Conservation (phyloP, 176 grass and related monocot species). For the Avena sativa region DNA sequence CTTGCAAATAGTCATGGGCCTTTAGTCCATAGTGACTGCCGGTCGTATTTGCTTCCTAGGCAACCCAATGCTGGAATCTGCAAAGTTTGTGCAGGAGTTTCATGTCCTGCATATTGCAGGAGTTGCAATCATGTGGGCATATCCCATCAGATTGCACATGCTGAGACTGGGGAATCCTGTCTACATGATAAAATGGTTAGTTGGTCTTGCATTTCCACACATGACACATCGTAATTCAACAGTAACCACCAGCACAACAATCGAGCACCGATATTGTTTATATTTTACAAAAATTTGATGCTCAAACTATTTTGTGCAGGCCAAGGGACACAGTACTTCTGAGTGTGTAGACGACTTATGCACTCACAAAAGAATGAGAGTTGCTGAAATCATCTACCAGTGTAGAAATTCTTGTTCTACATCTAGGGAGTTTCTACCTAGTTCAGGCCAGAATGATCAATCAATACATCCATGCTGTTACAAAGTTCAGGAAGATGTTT, state of each 20-base stretch:
- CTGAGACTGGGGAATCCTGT: conserved; percentile 37
- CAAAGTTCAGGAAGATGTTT: conserved; percentile 54
- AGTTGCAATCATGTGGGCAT: conserved; percentile 26
- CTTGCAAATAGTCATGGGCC: conserved; percentile 34
- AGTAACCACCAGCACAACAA: neutral
- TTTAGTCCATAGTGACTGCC: conserved; percentile 49
- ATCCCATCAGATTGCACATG: conserved; percentile 46
- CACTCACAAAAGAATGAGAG: conserved; percentile 54
- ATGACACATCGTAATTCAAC: conserved; percentile 10
- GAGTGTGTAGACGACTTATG: conserved; percentile 53
- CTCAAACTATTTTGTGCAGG: conserved; percentile 60
- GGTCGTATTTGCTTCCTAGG: conserved; percentile 14
- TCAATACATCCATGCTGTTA: conserved; percentile 57
- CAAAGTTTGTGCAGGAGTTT: conserved; percentile 42
- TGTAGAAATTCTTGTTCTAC: conserved; percentile 66
- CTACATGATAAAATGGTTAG: conserved; percentile 49
- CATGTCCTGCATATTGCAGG: conserved; percentile 51
- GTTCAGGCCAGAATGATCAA: conserved; percentile 57
- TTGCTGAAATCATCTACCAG: conserved; percentile 48
- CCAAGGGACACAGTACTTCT: conserved; percentile 49
- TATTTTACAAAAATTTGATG: neutral
- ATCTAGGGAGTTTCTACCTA: conserved; percentile 49
- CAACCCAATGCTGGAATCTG: conserved; percentile 44
- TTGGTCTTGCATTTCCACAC: conserved; percentile 28
- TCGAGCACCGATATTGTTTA: neutral